Evolutionary conservation across 192 early-diverging fungal genomes (phyloP), one percentile per base, ranked within the genome.

Genomic region (Entomortierella parvispora): DNA sequence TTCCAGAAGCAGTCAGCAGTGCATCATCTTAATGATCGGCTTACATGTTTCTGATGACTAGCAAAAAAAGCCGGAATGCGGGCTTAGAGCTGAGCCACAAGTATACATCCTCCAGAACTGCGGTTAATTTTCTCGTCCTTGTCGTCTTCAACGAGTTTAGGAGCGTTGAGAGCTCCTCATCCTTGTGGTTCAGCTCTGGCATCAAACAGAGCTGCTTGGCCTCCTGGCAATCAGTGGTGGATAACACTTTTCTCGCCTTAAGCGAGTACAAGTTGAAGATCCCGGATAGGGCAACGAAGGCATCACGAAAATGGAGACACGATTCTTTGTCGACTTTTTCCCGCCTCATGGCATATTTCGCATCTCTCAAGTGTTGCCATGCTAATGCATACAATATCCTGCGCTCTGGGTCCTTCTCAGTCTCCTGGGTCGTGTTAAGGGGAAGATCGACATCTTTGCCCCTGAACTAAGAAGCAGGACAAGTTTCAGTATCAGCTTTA

Each of bases 131-230:
- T 43, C 58, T 32, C 11, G 20, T 45, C 42, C 46, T 59, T 1
- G 44, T 31, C 3, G 58, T 59, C 58, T 59, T 59, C 28, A 59
- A 25, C 44, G 58, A 59, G 58, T 59, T 25, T 23, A 59, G 44
- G 2, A 59, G 58, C 20, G 28, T 59, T 44, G 58, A 46, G 42
- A 59, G 43, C 43, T 59, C 54, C 32, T 56, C 54, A 14, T 56
- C 54, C 20, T 56, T 56, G 54, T 4, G 31, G 17, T 56, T 17
- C n/a, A 56, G 32, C 54, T 56, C 54, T 4, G 34, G 54, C 54
- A 56, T 34, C 54, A 56, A 56, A 34, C 54, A 56, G 54, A 56
- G 54, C 22, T 18, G 8, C 29, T 34, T 56, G 54, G 54, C 50
- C 8, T 56, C 54, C 54, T 34, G 6, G 32, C 32, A 56, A 1